Conservation (phyloP, 257 asterid genomes). For the Fraxinus pennsylvanica region DNA sequence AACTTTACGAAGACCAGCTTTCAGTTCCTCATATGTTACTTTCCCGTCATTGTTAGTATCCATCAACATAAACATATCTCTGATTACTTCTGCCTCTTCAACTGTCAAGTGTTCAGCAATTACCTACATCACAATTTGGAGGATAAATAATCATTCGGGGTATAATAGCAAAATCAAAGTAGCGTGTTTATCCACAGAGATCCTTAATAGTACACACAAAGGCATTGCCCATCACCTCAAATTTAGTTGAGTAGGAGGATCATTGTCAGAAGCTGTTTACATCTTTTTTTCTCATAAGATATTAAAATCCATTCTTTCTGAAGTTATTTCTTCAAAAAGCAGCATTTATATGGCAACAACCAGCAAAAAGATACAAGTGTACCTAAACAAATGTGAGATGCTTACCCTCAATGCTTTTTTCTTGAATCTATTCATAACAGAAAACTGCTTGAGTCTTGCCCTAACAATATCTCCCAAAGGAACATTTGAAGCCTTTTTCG, state of each 20-base stretch:
- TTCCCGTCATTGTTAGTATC: conserved; percentile 90
- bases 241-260: background rate
- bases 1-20: conserved; percentile 79
- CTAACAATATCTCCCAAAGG: conserved; percentile 88
- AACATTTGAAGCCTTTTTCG: conserved; percentile 82
- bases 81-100: conserved; percentile 91
- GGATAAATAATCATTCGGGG: conserved; percentile 9
- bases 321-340: too few species aligned
- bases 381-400: conserved; percentile 11
- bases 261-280: background rate
- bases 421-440: conserved; percentile 83
- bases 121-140: conserved; percentile 49
- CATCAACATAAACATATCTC: conserved; percentile 94
- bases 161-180: conserved; percentile 4
- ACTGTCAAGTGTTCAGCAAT: conserved; percentile 86
- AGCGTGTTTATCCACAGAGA: background rate
- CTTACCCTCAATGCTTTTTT: conserved; percentile 91
- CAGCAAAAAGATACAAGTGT: background rate
- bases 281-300: background rate
- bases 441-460: conserved; percentile 83
- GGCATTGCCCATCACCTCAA: background rate
- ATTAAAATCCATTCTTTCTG: background rate
- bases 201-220: background rate
- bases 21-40: conserved; percentile 83
- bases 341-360: background rate